phyloP scores from a whole-genome alignment of 2,329 filamentous ascomycete genomes.

The Escovopsis sp. region DNA sequence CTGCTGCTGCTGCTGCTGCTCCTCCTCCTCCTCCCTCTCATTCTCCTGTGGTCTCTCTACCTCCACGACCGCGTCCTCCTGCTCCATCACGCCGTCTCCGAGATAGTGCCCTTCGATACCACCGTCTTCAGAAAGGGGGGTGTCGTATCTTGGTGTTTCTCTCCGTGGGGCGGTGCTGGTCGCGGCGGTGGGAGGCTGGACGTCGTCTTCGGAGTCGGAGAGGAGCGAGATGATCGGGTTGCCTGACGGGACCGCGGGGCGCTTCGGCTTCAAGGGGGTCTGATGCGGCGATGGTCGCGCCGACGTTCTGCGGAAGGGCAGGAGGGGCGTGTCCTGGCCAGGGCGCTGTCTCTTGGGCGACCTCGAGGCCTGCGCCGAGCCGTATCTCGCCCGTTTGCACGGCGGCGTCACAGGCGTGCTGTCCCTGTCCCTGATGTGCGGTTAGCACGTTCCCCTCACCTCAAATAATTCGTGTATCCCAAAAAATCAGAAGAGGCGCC shows the following conservation, averaged over 20 bases:
- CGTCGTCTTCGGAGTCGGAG: conserved; percentile 13
- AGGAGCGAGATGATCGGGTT: conserved; percentile 17
- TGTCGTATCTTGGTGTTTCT: no score
- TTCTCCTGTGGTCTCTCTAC: background rate
- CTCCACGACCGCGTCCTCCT: no score
- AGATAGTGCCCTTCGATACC: no score
- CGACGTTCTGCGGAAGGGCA: no score
- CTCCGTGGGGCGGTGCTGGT: background rate
- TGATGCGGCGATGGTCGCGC: no score
- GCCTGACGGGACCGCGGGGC: background rate
- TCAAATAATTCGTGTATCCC: no score
- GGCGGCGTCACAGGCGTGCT: conserved; percentile 4
- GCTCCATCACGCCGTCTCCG: no score
- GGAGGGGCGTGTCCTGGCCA: background rate
- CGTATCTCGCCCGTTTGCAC: conserved; percentile 19
- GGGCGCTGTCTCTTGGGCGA: conserved; percentile 8
- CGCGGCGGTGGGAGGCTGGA: background rate
- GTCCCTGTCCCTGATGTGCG: conserved; percentile 15
- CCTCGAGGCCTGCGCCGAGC: conserved; percentile 8
- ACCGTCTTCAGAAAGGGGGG: no score
- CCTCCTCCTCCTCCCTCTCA: conserved; percentile 1
- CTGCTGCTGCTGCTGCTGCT: no score
- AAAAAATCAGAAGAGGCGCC: no score
- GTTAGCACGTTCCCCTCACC: no score
- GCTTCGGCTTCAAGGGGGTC: background rate